Evolutionary conservation across 257 asterid genomes (phyloP).

Genomic region (Ehretia macrophylla): DNA sequence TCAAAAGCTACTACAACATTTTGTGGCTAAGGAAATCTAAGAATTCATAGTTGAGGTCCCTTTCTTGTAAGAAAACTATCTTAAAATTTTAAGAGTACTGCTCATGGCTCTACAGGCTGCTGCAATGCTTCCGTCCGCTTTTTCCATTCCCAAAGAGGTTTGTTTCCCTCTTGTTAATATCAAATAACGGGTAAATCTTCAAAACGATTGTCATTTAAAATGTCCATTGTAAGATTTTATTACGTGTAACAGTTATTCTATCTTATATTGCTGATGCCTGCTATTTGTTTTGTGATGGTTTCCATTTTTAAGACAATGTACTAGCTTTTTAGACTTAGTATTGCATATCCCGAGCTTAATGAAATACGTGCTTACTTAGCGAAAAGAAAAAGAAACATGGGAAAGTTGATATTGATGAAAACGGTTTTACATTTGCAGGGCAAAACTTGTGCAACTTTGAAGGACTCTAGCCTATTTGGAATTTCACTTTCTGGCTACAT

Average conservation of each 20-base stretch:
- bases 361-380: not conserved
- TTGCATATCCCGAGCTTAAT: not conserved
- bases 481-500: conserved; percentile 51
- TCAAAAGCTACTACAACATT: not conserved
- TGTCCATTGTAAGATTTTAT: too few species aligned
- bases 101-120: conserved; percentile 83
- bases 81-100: not conserved
- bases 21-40: conserved; percentile 6
- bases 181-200: too few species aligned
- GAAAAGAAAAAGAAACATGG: too few species aligned
- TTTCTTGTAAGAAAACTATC: not conserved
- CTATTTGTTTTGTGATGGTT: not conserved
- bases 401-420: not conserved
- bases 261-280: not conserved
- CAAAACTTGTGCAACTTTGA: conserved; percentile 43
- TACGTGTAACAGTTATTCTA: too few species aligned
- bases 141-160: conserved; percentile 74
- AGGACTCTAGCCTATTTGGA: conserved; percentile 70
- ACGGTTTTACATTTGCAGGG: conserved; percentile 35
- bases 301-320: too few species aligned
- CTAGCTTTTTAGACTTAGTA: too few species aligned
- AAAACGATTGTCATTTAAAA: too few species aligned
- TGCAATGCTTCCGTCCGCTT: conserved; percentile 54
- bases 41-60: conserved; percentile 12
- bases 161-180: not conserved